Base-by-base conservation (phyloP, 148 eudicot species). In the Beta vulgaris region DNA sequence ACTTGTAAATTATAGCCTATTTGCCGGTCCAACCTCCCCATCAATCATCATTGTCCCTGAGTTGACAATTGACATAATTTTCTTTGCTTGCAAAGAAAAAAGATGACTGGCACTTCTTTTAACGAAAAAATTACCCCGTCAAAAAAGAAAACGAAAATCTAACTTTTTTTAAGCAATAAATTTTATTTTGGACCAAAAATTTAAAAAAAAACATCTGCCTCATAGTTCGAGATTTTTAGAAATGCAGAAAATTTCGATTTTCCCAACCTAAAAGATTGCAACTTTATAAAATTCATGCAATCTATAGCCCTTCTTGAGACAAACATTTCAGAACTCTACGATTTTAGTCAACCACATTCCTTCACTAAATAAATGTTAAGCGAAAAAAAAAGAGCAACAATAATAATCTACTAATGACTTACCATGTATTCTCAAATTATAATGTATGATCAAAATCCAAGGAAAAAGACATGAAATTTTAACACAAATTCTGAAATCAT, bases 11-110 rank as follows among this genome's bases (percentile, higher is more conserved):
- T 18, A 13, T n/a, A 66, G 69, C 48, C 48, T 40, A 32, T 40
- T 32, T 0, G 49, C 49, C 69, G 69, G 69, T 14, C 69, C 69
- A 64, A 64, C 69, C 69, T 39, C 31, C 21, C 32, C 49, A 66
- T 66, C 69, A 65, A 51, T 40, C 66, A 65, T 39, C 49, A 66
- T 66, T 39, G 31, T 62, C 67, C 67, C 19, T 34, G 26, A 62
- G 26, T 66, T 66, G 63, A 59, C 63, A 53, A 28, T 59, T 59
- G 69, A 66, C 49, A 66, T 66, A 21, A 12, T 32, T 8, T 36
- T 23, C 32, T 31, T n/a, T 39, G 19, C 44, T 66, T 39, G 32
- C 69, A 66, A 66, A 66, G 48, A 21, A 66, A 66, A 65, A 66
- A 64, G 46, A 64, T 40, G 26, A 66, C 19, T 66, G 69, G 40